Conservation (phyloP, 2,329 filamentous ascomycete species). For the Ceratocystis cacaofunesta region DNA sequence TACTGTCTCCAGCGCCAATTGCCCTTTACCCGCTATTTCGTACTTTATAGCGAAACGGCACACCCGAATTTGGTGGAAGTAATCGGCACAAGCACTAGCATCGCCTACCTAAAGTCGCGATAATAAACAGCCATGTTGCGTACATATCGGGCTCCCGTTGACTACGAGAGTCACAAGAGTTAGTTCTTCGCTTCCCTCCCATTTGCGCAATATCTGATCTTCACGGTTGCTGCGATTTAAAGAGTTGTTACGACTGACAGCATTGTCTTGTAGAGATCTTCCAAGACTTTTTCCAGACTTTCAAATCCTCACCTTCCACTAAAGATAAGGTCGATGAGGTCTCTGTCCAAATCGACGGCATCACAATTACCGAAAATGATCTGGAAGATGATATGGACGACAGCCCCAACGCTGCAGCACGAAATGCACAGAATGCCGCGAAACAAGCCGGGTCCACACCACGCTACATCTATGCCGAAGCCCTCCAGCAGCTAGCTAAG, state of each 20-base stretch:
- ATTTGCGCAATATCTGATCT: slow-evolving; percentile 10
- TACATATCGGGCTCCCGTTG: slow-evolving; percentile 37
- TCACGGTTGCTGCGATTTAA: not conserved
- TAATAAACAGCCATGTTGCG: slow-evolving; percentile 9
- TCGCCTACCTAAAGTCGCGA: not conserved
- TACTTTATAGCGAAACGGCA: not conserved
- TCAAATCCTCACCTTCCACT: slow-evolving; percentile 59
- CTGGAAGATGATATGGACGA: slow-evolving; percentile 85
- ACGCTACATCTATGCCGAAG: slow-evolving; percentile 74
- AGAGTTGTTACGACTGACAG: not conserved
- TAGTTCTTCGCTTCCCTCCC: slow-evolving; percentile 23
- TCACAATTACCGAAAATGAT: slow-evolving; percentile 77
- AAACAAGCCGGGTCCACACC: slow-evolving; percentile 38
- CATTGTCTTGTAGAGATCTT: slow-evolving; percentile 48
- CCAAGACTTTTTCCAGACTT: slow-evolving; percentile 72
- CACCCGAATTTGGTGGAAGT: not conserved
- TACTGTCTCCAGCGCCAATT: not conserved
- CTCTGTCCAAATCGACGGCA: slow-evolving; percentile 65
- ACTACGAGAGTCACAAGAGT: slow-evolving; percentile 81
- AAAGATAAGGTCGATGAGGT: slow-evolving; percentile 36
- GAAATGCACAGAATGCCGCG: slow-evolving; percentile 31
- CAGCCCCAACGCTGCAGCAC: slow-evolving; percentile 39
- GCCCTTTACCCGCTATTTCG: not conserved
- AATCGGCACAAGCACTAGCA: not conserved
- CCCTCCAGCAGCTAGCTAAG: slow-evolving; percentile 78